Conservation (phyloP, 75 land plant species). For the Gnetum montanum region DNA sequence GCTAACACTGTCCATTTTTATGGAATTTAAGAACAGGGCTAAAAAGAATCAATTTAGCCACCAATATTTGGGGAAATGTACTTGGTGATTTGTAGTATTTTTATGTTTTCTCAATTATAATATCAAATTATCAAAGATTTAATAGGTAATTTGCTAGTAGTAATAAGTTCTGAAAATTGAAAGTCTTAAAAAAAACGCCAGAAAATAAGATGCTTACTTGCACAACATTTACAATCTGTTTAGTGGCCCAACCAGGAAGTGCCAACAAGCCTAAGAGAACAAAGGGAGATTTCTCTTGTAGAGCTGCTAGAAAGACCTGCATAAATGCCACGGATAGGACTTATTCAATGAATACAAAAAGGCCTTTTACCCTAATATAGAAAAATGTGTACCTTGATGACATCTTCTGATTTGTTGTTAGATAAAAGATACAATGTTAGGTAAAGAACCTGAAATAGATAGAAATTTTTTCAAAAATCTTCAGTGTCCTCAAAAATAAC, state of each 20-base stretch:
- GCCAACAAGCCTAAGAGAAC: conserved; percentile 28
- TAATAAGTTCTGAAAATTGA: too few species aligned
- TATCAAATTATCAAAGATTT: too few species aligned
- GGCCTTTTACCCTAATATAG: neutral
- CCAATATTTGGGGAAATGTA: too few species aligned
- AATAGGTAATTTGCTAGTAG: too few species aligned
- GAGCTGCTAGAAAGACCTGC: conserved; percentile 43
- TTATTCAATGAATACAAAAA: neutral
- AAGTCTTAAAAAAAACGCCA: neutral
- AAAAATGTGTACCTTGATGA: conserved; percentile 50
- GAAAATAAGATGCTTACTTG: conserved; percentile 40
- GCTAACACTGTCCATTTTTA: too few species aligned
- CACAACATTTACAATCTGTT: conserved; percentile 85
- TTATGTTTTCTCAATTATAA: too few species aligned
- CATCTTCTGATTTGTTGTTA: conserved; percentile 26
- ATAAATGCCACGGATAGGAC: neutral
- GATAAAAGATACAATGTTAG: conserved; percentile 68
- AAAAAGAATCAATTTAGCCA: too few species aligned
- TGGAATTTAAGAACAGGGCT: too few species aligned
- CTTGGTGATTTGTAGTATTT: too few species aligned
- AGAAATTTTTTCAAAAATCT: too few species aligned
- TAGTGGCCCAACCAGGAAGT: conserved; percentile 80
- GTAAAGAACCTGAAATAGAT: conserved; percentile 80
- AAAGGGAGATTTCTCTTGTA: conserved; percentile 19
- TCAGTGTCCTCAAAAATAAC: neutral